Evolutionary conservation across 129 eudicot species (phyloP), one percentile per base, ranked within the genome.

Genomic region (Ambrosia artemisiifolia): DNA sequence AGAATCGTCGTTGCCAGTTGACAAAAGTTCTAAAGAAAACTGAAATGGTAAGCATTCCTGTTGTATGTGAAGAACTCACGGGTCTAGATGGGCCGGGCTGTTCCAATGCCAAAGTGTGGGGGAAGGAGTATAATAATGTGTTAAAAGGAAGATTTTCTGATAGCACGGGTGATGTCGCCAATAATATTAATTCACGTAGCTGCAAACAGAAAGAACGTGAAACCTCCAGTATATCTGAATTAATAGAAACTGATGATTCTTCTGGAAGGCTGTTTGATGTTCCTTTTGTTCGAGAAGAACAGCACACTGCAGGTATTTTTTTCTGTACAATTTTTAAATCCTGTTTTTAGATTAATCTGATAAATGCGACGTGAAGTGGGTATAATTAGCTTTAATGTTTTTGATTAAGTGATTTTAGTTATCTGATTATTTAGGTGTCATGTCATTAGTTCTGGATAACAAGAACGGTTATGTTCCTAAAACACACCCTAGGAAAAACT

Each of bases 11-110:
- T 10, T 86, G 87, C 5, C 83, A 86, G 9, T 63, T 87, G 66
- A 67, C 95, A 0, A 89, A 83, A 67, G 95, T 87, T 66, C 61
- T 87, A 79, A 87, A 92, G 86, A 78, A 83, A 57, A 87, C 88
- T 0, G 72, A 72, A 0, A 76, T 87, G 89, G 85, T 89, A 62
- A 70, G 83, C 19, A 88, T 81, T 33, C 98, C 95, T 16, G 91
- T 89, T 59, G 64, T 60, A 53, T 80, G 73, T 73, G 91, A 86
- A 69, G 71, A 80, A 62, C 59, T 53, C 63, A 63, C 80, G 8
- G 71, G 82, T 49, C 76, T 74, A 24, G 68, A 60, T 14, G 86
- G 85, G 33, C 77, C 72, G 0, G 83, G 78, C 59, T 69, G 60
- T 51, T 74, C 82, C 19, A 85, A 87, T 14, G 72, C 74, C 74